Evolutionary conservation across 2,329 filamentous ascomycete genomes (phyloP), one percentile per base, ranked within the genome.

Genomic region (Cladosporium sp.): DNA sequence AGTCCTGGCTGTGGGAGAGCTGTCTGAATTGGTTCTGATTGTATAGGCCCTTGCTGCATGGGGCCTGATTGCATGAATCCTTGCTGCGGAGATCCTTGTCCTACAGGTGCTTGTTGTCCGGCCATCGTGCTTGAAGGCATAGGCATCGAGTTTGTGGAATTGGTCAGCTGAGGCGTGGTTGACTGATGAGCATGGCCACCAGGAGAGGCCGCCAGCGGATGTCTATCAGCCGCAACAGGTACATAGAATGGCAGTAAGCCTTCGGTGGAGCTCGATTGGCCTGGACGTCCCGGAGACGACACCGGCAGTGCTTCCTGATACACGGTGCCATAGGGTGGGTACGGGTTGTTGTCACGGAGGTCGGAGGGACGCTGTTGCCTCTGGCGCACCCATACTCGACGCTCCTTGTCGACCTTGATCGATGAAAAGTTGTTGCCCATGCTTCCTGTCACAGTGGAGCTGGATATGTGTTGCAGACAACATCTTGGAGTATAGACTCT

Each of bases 341-440:
- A n/a, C 14, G 51, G 28, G 7, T 9, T 34, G 8, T 20, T 22
- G 17, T 20, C n/a, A 2, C 25, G 38, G 11, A 34, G 12, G 20
- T 43, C n/a, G 15, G 19, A 15, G 17, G 25, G 28, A 19, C 51
- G 51, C 19, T 55, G 51, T 25, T 39, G 38, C 30, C 39, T 55
- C 19, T 45, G 25, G 19, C 51, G 51, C 38, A 45, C 39, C 51
- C 51, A 55, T 36, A n/a, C 39, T 15, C 51, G 38, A 2, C 51
- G 51, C 17, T 55, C 39, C 7, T 22, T 34, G 28, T 55, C 51
- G 3, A 45, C 38, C 30, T 36, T 55, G 51, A 55, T 43, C n/a
- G 51, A 55, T 9, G 30, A 22, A 36, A 25, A 43, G 28, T 45
- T 55, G 39, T 45, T 55, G 12, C 51, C 51, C 51, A 55, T 55